Percentiles rank a stretch among this genome's conserved stretches.
These are phyloP conservation scores for Zarea fungicola DNA, from an alignment of 2,329 filamentous ascomycete species.

Conservation along the genomic window DNA sequence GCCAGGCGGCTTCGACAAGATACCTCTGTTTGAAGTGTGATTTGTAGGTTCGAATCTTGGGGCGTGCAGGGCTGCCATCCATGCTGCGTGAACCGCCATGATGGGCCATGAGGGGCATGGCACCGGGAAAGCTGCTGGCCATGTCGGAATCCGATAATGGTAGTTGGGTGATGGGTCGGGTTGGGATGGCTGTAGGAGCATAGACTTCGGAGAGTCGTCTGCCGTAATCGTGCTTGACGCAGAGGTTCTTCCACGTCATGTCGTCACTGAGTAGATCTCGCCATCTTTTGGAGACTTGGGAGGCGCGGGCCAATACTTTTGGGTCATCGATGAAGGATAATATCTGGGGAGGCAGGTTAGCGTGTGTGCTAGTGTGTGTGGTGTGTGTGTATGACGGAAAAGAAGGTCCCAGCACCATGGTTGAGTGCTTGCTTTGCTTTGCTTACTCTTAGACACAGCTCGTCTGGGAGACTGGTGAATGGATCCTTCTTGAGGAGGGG, in stretches of 20 bases:
- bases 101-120: constrained; percentile 31
- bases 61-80: constrained; percentile 45
- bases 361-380: neutral
- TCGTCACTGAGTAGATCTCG: constrained; percentile 90
- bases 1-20: constrained; percentile 95
- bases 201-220: constrained; percentile 51
- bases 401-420: neutral
- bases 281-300: constrained; percentile 95
- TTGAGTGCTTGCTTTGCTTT: too few relatives aligned
- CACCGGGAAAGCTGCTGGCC: constrained; percentile 41
- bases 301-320: constrained; percentile 85
- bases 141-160: constrained; percentile 33
- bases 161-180: constrained; percentile 25
- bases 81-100: constrained; percentile 46
- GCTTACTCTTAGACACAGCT: constrained; percentile 81
- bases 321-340: constrained; percentile 96
- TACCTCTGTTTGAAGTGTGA: constrained; percentile 98
- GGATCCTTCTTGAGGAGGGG: constrained; percentile 94
- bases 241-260: constrained; percentile 96
- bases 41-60: constrained; percentile 78
- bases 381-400: neutral
- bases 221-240: constrained; percentile 88
- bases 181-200: constrained; percentile 25
- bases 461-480: constrained; percentile 85
- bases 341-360: constrained; percentile 50